These are phyloP conservation scores for Ceratocystis cacaofunesta DNA, from an alignment of 2,329 filamentous ascomycete genomes.

Conservation along the genomic window DNA sequence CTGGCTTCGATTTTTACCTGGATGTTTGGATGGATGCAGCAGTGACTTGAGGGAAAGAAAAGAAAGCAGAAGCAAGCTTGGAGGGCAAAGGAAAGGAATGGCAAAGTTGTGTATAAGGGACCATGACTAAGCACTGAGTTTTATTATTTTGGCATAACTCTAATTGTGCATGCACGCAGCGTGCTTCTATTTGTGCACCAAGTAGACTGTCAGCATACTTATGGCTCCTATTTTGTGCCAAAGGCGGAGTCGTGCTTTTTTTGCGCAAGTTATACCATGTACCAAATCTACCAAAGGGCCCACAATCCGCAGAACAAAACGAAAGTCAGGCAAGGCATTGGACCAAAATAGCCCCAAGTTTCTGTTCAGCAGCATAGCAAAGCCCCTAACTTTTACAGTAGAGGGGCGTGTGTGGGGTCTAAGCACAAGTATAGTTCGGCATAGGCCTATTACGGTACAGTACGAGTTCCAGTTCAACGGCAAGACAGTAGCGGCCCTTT, in stretches of 20 bases:
- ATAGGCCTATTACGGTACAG: too few relatives aligned
- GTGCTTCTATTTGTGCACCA: too few relatives aligned
- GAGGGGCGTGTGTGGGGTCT: too few relatives aligned
- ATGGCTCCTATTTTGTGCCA: not conserved
- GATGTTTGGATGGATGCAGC: not conserved
- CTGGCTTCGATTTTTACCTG: not conserved
- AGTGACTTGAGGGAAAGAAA: not conserved
- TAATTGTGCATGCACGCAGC: not conserved
- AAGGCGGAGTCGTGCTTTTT: not conserved
- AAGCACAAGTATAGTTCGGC: too few relatives aligned
- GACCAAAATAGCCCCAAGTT: too few relatives aligned
- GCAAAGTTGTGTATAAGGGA: not conserved
- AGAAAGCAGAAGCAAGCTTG: not conserved
- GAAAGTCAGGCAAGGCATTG: not conserved
- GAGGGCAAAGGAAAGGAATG: not conserved
- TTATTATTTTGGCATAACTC: too few relatives aligned
- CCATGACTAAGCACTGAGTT: too few relatives aligned
- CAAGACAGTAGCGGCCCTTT: not conserved
- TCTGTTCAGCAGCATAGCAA: too few relatives aligned
- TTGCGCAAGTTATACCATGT: not conserved
- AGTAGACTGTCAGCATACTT: not conserved
- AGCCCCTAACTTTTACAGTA: too few relatives aligned
- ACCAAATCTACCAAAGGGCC: not conserved
- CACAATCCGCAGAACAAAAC: not conserved
- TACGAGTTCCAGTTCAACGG: not conserved